Percentiles rank a stretch among this genome's conserved stretches.
These are phyloP conservation scores for Cryoendolithus antarcticus DNA, from an alignment of 2,329 filamentous ascomycete species.

Conservation along the genomic window DNA sequence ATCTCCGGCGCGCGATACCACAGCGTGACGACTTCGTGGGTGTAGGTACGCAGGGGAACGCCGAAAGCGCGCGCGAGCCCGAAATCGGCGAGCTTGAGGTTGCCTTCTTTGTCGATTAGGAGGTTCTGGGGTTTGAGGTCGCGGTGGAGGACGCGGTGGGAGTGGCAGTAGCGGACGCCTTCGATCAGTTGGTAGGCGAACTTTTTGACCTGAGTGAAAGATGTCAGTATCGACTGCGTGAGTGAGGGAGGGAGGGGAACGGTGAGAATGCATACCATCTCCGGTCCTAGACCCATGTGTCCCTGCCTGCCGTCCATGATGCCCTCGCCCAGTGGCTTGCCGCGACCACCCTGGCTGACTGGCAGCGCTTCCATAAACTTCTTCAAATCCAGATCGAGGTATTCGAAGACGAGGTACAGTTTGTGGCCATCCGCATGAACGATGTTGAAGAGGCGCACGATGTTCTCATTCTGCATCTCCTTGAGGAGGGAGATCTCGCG, in stretches of 20 bases:
- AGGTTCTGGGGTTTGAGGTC: conserved; percentile 87
- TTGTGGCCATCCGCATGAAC: conserved; percentile 92
- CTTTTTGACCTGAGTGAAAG: conserved; percentile 52
- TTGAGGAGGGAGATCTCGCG: conserved; percentile 90
- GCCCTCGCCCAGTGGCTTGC: conserved; percentile 73
- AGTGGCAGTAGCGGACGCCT: conserved; percentile 78
- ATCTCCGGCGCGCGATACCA: conserved; percentile 92
- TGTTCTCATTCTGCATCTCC: conserved; percentile 86
- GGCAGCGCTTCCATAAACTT: conserved; percentile 93
- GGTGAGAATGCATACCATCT: conserved; percentile 12
- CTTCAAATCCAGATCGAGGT: conserved; percentile 81
- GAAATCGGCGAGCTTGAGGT: conserved; percentile 84
- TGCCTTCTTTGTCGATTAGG: conserved; percentile 73
- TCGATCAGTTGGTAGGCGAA: conserved; percentile 84
- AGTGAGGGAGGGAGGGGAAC: no score
- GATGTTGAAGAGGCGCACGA: conserved; percentile 79
- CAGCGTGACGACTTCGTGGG: conserved; percentile 85
- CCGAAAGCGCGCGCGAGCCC: conserved; percentile 82
- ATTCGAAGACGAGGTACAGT: conserved; percentile 86
- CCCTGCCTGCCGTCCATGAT: conserved; percentile 44
- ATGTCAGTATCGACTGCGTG: background rate
- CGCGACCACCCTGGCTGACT: conserved; percentile 69
- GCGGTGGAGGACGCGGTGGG: conserved; percentile 74
- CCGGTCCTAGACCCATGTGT: conserved; percentile 59
- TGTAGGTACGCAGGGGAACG: conserved; percentile 85